phyloP scores from a whole-genome alignment of 768 basidiomycete genomes.

The Tephrocybe sp. region DNA sequence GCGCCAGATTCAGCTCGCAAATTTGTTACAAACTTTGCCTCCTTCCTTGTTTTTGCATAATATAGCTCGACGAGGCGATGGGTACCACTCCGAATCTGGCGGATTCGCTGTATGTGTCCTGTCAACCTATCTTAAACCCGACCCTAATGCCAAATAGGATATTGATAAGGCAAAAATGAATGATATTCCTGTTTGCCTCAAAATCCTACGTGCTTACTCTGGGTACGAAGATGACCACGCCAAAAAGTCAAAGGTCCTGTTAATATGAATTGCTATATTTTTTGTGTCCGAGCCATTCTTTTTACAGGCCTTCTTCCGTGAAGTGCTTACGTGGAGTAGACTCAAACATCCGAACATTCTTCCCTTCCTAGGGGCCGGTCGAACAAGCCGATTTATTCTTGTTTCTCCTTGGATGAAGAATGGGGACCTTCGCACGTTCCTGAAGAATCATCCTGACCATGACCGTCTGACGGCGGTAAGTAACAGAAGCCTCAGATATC shows the following conservation, averaged over 20 bases:
- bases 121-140: neutral
- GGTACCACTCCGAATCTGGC: constrained; percentile 20
- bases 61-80: constrained; percentile 3
- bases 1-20: constrained; percentile 19
- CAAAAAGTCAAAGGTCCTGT: constrained; percentile 17
- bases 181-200: constrained; percentile 17
- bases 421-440: constrained; percentile 21
- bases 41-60: constrained; percentile 23
- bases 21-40: constrained; percentile 16
- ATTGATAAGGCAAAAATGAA: constrained; percentile 18
- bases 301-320: constrained; percentile 20
- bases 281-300: neutral
- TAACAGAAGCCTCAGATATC: neutral
- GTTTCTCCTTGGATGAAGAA: constrained; percentile 24
- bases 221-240: constrained; percentile 1
- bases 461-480: constrained; percentile 22
- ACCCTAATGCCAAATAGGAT: constrained; percentile 13
- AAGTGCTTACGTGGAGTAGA: constrained; percentile 24
- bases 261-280: too few species aligned
- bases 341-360: constrained; percentile 27
- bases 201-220: constrained; percentile 20
- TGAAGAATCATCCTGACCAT: constrained; percentile 25
- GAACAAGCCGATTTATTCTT: constrained; percentile 13
- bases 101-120: constrained; percentile 27
- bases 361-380: constrained; percentile 22